Conservation (phyloP, 331 rosid species). For the Spiraea crenata region DNA sequence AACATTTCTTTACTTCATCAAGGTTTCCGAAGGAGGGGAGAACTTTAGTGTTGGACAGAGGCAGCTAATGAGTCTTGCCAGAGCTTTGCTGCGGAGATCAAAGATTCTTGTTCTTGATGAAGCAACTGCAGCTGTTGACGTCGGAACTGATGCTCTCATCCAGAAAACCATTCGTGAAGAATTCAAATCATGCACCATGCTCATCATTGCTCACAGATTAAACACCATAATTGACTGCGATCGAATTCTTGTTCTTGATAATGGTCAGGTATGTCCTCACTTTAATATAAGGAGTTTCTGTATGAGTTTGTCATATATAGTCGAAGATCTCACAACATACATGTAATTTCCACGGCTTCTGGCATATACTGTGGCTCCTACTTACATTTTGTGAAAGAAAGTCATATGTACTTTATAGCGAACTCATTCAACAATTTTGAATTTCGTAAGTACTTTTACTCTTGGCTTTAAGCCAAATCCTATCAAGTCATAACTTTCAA, state of each 20-base stretch:
- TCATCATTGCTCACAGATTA: slow-evolving; percentile 82
- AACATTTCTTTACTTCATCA: slow-evolving; percentile 16
- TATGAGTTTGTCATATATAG: not conserved
- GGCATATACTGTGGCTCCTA: no score
- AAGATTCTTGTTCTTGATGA: slow-evolving; percentile 89
- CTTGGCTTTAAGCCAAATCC: not conserved
- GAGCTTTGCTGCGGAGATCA: slow-evolving; percentile 82
- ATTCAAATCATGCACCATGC: slow-evolving; percentile 81
- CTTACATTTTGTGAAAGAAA: not conserved
- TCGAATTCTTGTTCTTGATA: slow-evolving; percentile 63
- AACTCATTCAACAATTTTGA: not conserved
- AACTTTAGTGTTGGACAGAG: slow-evolving; percentile 94
- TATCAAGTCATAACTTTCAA: not conserved
- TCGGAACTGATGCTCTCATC: slow-evolving; percentile 77
- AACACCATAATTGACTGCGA: slow-evolving; percentile 80
- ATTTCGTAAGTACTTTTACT: not conserved
- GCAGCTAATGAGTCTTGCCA: slow-evolving; percentile 77
- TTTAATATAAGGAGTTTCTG: not conserved
- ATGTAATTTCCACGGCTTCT: no score
- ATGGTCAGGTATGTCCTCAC: slow-evolving; percentile 39
- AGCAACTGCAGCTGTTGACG: slow-evolving; percentile 94
- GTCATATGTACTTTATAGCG: not conserved
- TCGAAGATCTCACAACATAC: no score
- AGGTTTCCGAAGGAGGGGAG: slow-evolving; percentile 91
- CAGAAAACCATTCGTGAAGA: slow-evolving; percentile 85